These are phyloP conservation scores for Saussurea involucrata DNA, from an alignment of 129 eudicot species.

Conservation along the genomic window DNA sequence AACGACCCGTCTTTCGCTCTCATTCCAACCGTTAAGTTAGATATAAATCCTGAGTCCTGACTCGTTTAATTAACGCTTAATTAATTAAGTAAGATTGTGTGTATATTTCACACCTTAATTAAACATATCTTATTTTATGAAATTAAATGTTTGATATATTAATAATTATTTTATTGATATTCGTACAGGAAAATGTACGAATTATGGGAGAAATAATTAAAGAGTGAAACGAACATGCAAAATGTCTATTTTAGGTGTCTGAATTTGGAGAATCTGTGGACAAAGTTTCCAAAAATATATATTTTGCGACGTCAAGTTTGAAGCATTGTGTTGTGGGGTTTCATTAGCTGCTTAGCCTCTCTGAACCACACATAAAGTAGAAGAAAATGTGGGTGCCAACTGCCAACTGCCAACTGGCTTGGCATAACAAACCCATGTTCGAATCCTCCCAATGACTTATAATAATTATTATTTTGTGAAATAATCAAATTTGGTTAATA, in stretches of 20 bases:
- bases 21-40: conserved; percentile 9
- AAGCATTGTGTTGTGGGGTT: conserved; percentile 32
- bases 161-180: background rate
- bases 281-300: conserved; percentile 16
- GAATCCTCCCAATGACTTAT: background rate
- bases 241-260: conserved; percentile 27
- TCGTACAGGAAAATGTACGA: conserved; percentile 34
- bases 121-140: conserved; percentile 10
- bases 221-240: conserved; percentile 31
- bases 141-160: background rate
- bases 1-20: conserved; percentile 14
- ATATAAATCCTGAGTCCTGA: background rate
- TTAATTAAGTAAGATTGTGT: conserved; percentile 7
- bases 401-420: background rate
- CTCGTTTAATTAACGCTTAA: background rate
- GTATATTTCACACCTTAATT: conserved; percentile 12
- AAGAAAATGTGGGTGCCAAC: background rate
- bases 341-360: conserved; percentile 23
- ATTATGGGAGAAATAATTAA: background rate
- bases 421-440: background rate
- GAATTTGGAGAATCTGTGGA: conserved; percentile 24
- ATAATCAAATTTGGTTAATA: background rate
- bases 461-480: background rate
- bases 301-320: conserved; percentile 19
- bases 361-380: conserved; percentile 6